Evolutionary conservation across 306 rosid genomes (phyloP), one percentile per base, ranked within the genome.

Genomic region (Abrus precatorius): DNA sequence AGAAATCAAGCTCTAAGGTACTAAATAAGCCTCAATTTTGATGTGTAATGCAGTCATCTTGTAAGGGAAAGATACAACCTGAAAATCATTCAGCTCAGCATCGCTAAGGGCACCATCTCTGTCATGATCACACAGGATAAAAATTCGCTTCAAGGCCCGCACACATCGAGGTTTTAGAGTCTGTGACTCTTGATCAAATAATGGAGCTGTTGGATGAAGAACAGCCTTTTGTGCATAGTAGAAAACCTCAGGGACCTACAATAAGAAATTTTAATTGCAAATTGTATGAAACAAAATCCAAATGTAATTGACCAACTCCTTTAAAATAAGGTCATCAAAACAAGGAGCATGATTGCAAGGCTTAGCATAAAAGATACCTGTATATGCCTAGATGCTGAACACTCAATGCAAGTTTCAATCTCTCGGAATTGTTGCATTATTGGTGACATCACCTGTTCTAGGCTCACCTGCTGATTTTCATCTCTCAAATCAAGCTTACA

Each of bases 371-470:
- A 69, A 32, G n/a, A 52, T 83, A 95, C 99, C 97, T 96, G 99
- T 76, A 96, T 96, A 82, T 86, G 97, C 87, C 90, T 96, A 67
- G 78, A 64, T 62, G 99, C 96, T 9, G 99, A 96, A 81, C 99
- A 96, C 83, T 96, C 99, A 0, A 96, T 96, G 86, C 99, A 96
- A 70, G 99, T 96, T 84, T 96, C 99, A 88, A 96, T 96, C 88
- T 96, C 98, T 54, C 97, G 97, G 82, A 96, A 96, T 70, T 96
- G 97, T 84, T 96, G 98, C 99, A 96, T 96, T 82, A 96, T 93
- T 52, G 99, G 99, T 32, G 99, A 91, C 99, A 96, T 96, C 85
- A 92, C 98, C 81, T 87, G 94, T 78, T 96, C 99, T 80, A 96
- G 81, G 93, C 97, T 96, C 84, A 92, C 87, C 75, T 89, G 97